A percentile compares a stretch with the other conserved stretches of the same genome.
These are phyloP conservation scores for Annona cherimola DNA, from an alignment of 164 flowering plant species.

Conservation along the genomic window DNA sequence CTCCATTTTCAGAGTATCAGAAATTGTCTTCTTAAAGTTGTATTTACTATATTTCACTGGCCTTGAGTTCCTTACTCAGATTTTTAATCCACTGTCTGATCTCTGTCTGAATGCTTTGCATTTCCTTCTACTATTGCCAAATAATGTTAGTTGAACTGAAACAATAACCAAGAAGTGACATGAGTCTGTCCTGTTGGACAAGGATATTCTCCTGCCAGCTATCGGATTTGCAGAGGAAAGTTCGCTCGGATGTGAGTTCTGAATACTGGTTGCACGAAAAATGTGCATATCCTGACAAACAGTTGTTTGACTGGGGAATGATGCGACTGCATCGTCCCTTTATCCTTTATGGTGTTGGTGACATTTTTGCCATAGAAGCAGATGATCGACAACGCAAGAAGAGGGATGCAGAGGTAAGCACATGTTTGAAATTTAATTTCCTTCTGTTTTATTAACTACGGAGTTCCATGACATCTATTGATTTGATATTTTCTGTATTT, in stretches of 20 bases:
- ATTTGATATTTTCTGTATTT: slow-evolving; percentile 2
- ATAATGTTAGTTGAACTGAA: not conserved
- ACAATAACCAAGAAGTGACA: slow-evolving; percentile 22
- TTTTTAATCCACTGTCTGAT: too few species aligned
- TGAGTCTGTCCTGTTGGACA: slow-evolving; percentile 26
- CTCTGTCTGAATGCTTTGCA: not conserved
- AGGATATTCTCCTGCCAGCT: slow-evolving; percentile 53
- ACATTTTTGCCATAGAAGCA: slow-evolving; percentile 70
- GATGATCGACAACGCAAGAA: slow-evolving; percentile 86
- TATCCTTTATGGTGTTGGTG: slow-evolving; percentile 62
- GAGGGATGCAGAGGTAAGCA: slow-evolving; percentile 79
- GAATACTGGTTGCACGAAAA: slow-evolving; percentile 76
- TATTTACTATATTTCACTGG: too few species aligned
- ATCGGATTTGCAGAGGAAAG: slow-evolving; percentile 74
- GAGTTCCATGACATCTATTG: not conserved
- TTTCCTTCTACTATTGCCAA: not conserved
- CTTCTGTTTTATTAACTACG: not conserved
- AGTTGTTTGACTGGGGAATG: slow-evolving; percentile 91
- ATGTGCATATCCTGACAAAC: slow-evolving; percentile 75
- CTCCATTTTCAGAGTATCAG: too few species aligned
- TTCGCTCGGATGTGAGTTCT: slow-evolving; percentile 75
- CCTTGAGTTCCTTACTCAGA: too few species aligned
- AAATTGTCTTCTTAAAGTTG: too few species aligned
- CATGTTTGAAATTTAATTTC: not conserved
- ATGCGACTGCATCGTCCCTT: slow-evolving; percentile 60